Evolutionary conservation across 345 rosid genomes (phyloP).

Genomic region (Euphorbia peplus): DNA sequence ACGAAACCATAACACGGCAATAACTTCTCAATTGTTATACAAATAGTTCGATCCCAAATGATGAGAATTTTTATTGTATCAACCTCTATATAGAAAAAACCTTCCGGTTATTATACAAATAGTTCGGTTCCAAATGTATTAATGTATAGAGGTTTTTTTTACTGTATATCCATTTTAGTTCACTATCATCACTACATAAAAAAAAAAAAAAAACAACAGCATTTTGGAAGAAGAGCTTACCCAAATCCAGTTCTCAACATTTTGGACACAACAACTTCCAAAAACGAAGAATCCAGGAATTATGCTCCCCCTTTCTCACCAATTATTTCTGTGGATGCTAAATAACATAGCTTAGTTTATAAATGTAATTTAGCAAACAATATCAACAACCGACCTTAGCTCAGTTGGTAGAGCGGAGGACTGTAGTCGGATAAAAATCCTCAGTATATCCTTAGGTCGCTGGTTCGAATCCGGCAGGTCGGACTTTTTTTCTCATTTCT

Average conservation of each 20-base stretch:
- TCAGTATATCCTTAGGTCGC: conserved; percentile 62
- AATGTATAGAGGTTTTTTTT: too few relatives aligned
- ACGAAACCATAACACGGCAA: background rate
- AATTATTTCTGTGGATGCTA: background rate
- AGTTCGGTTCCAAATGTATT: too few relatives aligned
- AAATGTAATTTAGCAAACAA: too few relatives aligned
- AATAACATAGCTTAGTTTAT: background rate
- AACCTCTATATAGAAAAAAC: too few relatives aligned
- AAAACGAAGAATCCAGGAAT: background rate
- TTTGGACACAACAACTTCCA: background rate
- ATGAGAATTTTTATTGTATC: too few relatives aligned
- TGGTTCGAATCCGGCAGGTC: conserved; percentile 87
- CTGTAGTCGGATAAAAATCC: conserved; percentile 53
- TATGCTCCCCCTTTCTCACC: background rate
- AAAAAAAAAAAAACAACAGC: background rate
- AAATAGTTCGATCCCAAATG: too few relatives aligned
- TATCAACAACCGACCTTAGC: conserved; percentile 72
- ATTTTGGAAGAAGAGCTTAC: conserved; percentile 3
- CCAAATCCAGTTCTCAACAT: conserved; percentile 23
- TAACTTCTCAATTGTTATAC: too few relatives aligned
- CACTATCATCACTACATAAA: background rate
- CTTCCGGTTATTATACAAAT: too few relatives aligned
- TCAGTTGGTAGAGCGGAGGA: conserved; percentile 99
- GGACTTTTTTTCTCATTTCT: conserved; percentile 33
- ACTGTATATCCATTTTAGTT: too few relatives aligned